Percentiles rank a stretch among this genome's conserved stretches.
phyloP scores from a whole-genome alignment of 2,329 filamentous ascomycete species.

The Cadophora sp. region DNA sequence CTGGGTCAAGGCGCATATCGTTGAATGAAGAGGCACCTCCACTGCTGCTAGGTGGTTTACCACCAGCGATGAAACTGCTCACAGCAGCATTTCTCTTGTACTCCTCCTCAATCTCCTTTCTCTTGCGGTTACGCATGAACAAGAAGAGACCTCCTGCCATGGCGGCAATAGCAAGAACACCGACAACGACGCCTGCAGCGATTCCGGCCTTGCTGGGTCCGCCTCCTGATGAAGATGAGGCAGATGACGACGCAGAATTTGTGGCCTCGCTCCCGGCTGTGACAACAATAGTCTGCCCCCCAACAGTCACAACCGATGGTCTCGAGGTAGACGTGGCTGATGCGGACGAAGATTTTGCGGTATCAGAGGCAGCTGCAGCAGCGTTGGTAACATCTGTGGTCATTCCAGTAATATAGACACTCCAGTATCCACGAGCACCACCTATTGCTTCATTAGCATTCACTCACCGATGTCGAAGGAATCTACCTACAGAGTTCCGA shows the following conservation, averaged over 20 bases:
- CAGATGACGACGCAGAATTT: constrained; percentile 19
- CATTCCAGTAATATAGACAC: constrained; percentile 41
- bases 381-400: constrained; percentile 30
- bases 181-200: constrained; percentile 86
- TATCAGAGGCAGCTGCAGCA: constrained; percentile 22
- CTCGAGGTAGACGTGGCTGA: constrained; percentile 32
- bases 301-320: constrained; percentile 42
- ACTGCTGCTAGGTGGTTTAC: constrained; percentile 65
- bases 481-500: constrained; percentile 39
- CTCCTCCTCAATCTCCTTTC: constrained; percentile 81
- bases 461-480: not conserved
- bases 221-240: constrained; percentile 17
- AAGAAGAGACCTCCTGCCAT: constrained; percentile 75
- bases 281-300: constrained; percentile 43
- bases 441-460: constrained; percentile 36
- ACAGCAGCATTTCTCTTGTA: constrained; percentile 82
- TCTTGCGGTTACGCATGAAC: constrained; percentile 76
- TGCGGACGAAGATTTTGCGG: constrained; percentile 21
- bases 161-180: constrained; percentile 72
- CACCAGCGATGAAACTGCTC: constrained; percentile 74
- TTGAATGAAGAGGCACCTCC: constrained; percentile 70
- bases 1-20: constrained; percentile 86
- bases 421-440: constrained; percentile 39
- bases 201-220: constrained; percentile 71
- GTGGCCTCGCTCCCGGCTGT: constrained; percentile 35